Conservation (phyloP, 495 filamentous ascomycete genomes). For the Neurospora africana region DNA sequence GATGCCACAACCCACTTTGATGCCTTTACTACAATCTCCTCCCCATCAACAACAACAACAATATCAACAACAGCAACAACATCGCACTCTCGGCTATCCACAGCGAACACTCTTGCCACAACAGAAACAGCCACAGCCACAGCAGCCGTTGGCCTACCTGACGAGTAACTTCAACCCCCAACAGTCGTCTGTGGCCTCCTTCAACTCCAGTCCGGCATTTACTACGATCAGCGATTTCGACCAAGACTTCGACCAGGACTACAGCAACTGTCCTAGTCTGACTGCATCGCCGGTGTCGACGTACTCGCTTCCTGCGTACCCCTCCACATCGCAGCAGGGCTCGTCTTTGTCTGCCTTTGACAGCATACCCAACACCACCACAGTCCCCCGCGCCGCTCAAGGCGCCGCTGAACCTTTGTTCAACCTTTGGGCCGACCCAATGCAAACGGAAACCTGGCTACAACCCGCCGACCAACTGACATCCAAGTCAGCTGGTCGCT, state of each 20-base stretch:
- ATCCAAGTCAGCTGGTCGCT: constrained; percentile 26
- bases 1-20: background rate
- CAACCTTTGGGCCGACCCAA: constrained; percentile 18
- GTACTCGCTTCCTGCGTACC: constrained; percentile 20
- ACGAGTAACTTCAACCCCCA: background rate
- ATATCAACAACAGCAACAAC: background rate
- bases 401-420: constrained; percentile 5
- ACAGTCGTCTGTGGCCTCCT: background rate
- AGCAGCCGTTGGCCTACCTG: background rate
- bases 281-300: constrained; percentile 25
- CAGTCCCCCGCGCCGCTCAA: constrained; percentile 16
- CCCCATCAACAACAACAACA: background rate
- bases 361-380: constrained; percentile 23
- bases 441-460: constrained; percentile 37
- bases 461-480: constrained; percentile 27
- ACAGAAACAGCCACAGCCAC: background rate
- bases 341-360: constrained; percentile 33
- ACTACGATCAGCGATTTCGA: constrained; percentile 9
- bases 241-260: constrained; percentile 14
- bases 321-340: constrained; percentile 9
- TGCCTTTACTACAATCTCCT: background rate
- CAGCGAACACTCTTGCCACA: background rate
- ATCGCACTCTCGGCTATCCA: background rate
- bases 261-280: constrained; percentile 11
- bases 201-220: background rate